A percentile compares a stretch with the other conserved stretches of the same genome.
Evolutionary conservation across 2,329 filamentous ascomycete genomes (phyloP).

Genomic region (Trichoderma pleuroti): DNA sequence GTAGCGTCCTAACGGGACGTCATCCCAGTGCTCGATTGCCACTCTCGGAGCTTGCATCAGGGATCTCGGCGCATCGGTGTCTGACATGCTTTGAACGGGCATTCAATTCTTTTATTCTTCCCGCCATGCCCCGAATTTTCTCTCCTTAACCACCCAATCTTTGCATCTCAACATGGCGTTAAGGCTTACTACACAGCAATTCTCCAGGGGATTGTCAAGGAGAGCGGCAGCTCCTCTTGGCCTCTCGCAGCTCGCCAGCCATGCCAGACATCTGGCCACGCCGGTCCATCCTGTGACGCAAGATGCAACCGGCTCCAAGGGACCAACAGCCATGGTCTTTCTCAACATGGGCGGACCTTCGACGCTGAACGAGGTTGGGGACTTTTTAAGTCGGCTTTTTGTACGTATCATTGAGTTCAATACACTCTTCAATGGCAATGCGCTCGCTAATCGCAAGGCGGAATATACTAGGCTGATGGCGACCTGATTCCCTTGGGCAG

Average conservation of each 20-base stretch:
- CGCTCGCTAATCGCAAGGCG: neutral
- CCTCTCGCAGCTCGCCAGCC: constrained; percentile 30
- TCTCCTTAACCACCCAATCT: neutral
- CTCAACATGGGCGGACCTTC: constrained; percentile 98
- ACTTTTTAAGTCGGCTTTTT: constrained; percentile 88
- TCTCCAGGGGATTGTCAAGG: constrained; percentile 29
- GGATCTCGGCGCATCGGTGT: constrained; percentile 18
- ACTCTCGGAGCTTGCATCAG: constrained; percentile 16
- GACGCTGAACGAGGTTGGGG: constrained; percentile 80
- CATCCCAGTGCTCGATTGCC: constrained; percentile 3
- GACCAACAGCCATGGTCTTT: constrained; percentile 96
- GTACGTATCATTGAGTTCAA: constrained; percentile 48
- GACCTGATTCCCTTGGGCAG: constrained; percentile 95
- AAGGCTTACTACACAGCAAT: constrained; percentile 30
- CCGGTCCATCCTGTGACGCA: constrained; percentile 74
- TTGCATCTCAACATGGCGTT: constrained; percentile 29
- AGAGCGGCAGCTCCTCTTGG: constrained; percentile 28
- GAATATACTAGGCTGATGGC: constrained; percentile 67
- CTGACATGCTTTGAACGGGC: neutral
- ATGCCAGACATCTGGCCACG: constrained; percentile 37
- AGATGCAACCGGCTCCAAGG: constrained; percentile 64
- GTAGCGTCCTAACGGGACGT: neutral
- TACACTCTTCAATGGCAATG: neutral
- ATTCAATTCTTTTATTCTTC: neutral
- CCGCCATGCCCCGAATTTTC: neutral